Conservation (phyloP, 225 moss, liverwort and hornwort species). For the Physcomitrellopsis africana region DNA sequence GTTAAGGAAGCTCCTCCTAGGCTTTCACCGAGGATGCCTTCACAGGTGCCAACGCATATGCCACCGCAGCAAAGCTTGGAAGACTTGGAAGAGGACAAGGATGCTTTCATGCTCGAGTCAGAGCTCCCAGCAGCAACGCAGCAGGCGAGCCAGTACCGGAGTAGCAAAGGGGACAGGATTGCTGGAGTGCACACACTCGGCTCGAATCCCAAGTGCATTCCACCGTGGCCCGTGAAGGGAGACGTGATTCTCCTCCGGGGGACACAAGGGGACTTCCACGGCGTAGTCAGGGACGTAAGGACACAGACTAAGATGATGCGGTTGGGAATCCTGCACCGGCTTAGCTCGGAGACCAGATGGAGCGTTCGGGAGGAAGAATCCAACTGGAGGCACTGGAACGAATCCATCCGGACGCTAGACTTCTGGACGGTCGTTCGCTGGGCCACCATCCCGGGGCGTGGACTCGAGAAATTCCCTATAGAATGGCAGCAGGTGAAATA, state of each 20-base stretch:
- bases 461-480: constrained; percentile 48
- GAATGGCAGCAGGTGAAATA: constrained; percentile 46
- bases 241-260: constrained; percentile 57
- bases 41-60: background rate
- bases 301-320: constrained; percentile 59
- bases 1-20: background rate
- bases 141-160: constrained; percentile 30
- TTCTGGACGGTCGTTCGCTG: constrained; percentile 58
- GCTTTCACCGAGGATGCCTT: background rate
- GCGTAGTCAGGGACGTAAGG: constrained; percentile 56
- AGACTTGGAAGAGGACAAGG: constrained; percentile 9
- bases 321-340: constrained; percentile 45
- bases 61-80: constrained; percentile 18
- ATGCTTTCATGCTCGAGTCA: constrained; percentile 42
- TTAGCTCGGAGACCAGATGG: constrained; percentile 55
- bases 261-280: constrained; percentile 47
- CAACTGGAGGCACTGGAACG: constrained; percentile 55
- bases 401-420: constrained; percentile 55
- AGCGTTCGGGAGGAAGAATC: constrained; percentile 60
- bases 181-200: constrained; percentile 30
- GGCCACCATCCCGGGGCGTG: constrained; percentile 48
- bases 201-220: constrained; percentile 49
- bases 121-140: constrained; percentile 28
- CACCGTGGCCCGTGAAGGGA: constrained; percentile 64
- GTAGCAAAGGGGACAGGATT: constrained; percentile 16